A percentile compares a stretch with the other conserved stretches of the same genome.
phyloP scores from a whole-genome alignment of 345 rosid species.

The Melaleuca alternifolia region DNA sequence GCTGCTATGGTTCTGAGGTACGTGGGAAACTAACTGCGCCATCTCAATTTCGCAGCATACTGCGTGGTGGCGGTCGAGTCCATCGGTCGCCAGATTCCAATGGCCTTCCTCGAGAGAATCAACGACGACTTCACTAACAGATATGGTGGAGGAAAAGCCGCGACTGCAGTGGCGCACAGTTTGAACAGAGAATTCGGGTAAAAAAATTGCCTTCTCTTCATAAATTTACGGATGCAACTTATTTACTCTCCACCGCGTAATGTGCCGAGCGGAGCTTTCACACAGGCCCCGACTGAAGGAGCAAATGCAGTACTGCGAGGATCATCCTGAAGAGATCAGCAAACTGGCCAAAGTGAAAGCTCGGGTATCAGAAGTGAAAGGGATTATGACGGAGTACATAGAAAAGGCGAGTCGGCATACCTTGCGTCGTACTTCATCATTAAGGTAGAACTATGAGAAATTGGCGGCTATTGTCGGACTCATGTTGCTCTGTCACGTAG shows the following conservation, averaged over 20 bases:
- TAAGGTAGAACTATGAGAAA: not conserved
- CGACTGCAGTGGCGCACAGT: slow-evolving; percentile 17
- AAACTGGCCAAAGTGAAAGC: slow-evolving; percentile 49
- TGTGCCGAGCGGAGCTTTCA: not conserved
- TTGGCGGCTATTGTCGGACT: accelerated
- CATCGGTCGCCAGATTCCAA: slow-evolving; percentile 24
- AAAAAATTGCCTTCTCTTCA: not conserved
- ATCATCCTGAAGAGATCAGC: slow-evolving; percentile 32
- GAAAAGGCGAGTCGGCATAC: slow-evolving; percentile 23
- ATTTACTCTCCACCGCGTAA: not conserved
- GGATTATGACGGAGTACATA: slow-evolving; percentile 46
- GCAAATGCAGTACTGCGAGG: slow-evolving; percentile 20
- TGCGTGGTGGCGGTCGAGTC: slow-evolving; percentile 35
- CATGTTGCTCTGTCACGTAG: not conserved
- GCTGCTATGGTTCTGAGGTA: not conserved
- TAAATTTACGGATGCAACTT: not conserved
- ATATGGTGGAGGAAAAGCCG: slow-evolving; percentile 27
- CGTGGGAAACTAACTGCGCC: not conserved
- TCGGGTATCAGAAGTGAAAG: slow-evolving; percentile 48
- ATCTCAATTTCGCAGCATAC: slow-evolving; percentile 17
- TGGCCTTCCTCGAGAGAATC: slow-evolving; percentile 26
- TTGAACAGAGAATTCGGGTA: slow-evolving; percentile 22
- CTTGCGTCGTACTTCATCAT: not conserved
- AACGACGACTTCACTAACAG: slow-evolving; percentile 22
- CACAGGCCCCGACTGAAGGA: slow-evolving; percentile 34